Evolutionary conservation across 2,329 filamentous ascomycete species (phyloP).

Genomic region (Curvularia lunata): DNA sequence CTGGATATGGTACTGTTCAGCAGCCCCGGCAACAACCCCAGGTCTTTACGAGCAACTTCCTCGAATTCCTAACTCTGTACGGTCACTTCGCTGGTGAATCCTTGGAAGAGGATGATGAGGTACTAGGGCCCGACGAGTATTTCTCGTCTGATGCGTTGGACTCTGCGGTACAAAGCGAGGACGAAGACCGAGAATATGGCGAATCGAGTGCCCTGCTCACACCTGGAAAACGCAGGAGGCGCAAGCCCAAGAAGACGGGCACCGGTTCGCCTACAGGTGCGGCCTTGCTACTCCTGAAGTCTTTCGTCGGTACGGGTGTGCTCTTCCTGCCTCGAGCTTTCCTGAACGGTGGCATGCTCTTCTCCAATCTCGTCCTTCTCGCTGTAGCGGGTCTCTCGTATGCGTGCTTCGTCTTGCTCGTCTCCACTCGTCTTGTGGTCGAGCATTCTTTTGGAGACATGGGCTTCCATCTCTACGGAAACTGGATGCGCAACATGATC

Average conservation of each 20-base stretch:
- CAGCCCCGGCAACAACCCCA: conserved; percentile 34
- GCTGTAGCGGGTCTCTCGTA: conserved; percentile 86
- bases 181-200: conserved; percentile 75
- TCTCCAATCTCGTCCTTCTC: conserved; percentile 90
- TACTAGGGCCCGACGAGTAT: conserved; percentile 84
- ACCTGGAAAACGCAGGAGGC: conserved; percentile 70
- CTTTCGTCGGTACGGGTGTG: conserved; percentile 95
- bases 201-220: conserved; percentile 85
- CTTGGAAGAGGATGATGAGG: conserved; percentile 94
- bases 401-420: conserved; percentile 95
- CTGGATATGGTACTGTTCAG: conserved; percentile 49
- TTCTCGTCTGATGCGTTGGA: conserved; percentile 80
- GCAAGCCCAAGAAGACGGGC: conserved; percentile 78
- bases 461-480: conserved; percentile 88
- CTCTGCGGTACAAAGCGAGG: conserved; percentile 58
- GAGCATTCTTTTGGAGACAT: conserved; percentile 98
- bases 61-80: conserved; percentile 94
- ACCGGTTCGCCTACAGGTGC: conserved; percentile 81
- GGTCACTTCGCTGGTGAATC: conserved; percentile 98
- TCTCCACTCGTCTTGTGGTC: conserved; percentile 82
- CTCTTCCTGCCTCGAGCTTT: conserved; percentile 92
- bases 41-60: conserved; percentile 83
- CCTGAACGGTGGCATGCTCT: conserved; percentile 95
- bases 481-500: conserved; percentile 86
- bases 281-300: conserved; percentile 87